These are phyloP conservation scores for Mycena capillaripes DNA, from an alignment of 768 basidiomycete species.

Conservation along the genomic window DNA sequence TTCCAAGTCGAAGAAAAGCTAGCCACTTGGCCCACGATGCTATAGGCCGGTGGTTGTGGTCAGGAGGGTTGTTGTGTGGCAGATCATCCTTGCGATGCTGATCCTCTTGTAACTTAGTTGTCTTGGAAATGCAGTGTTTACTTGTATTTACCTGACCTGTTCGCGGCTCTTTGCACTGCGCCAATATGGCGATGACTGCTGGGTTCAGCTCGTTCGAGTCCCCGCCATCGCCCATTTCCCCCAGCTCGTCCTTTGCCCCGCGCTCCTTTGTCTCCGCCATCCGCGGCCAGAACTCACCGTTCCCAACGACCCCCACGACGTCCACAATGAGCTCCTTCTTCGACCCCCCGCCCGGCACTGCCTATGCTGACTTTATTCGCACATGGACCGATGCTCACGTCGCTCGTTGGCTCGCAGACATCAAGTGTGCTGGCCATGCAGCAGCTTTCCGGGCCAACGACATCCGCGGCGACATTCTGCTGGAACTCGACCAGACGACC, in stretches of 20 bases:
- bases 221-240: constrained; percentile 60
- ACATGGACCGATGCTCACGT: constrained; percentile 84
- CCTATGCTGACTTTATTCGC: constrained; percentile 73
- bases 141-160: no score
- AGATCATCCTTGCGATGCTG: no score
- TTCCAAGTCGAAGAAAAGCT: no score
- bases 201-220: constrained; percentile 46
- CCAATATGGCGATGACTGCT: constrained; percentile 51
- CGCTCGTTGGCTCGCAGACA: constrained; percentile 82
- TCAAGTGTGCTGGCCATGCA: constrained; percentile 80
- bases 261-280: constrained; percentile 57
- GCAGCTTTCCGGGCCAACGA: constrained; percentile 86
- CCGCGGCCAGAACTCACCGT: constrained; percentile 58
- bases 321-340: constrained; percentile 49
- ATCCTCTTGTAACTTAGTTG: no score
- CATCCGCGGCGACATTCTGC: constrained; percentile 90
- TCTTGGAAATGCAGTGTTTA: no score
- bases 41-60: no score
- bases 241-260: constrained; percentile 53
- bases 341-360: constrained; percentile 71
- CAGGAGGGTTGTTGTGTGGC: no score
- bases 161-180: no score
- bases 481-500: constrained; percentile 90
- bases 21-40: no score
- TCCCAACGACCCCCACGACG: constrained; percentile 58